A percentile compares a stretch with the other conserved stretches of the same genome.
These are phyloP conservation scores for Plantago coronopus DNA, from an alignment of 305 asterid species.

Conservation along the genomic window DNA sequence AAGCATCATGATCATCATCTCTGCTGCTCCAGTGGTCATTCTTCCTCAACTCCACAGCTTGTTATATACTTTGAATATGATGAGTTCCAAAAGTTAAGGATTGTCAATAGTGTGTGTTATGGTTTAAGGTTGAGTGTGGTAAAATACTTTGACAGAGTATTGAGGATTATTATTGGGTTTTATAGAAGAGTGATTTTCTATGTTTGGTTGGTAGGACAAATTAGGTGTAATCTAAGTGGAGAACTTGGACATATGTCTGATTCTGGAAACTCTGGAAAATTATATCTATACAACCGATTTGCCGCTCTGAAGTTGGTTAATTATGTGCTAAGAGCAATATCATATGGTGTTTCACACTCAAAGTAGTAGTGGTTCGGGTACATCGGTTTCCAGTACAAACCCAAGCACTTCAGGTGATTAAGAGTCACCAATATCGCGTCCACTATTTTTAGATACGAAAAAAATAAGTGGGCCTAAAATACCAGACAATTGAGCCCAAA, in stretches of 20 bases:
- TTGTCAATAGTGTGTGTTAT: background rate
- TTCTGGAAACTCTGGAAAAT: background rate
- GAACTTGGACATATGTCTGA: background rate
- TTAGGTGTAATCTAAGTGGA: background rate
- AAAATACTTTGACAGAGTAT: background rate
- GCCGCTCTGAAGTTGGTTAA: too few species aligned
- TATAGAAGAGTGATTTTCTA: constrained; percentile 4
- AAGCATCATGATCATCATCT: constrained; percentile 14
- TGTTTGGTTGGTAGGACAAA: constrained; percentile 7
- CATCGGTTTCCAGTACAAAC: too few species aligned
- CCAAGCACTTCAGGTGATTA: too few species aligned
- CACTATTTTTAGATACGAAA: too few species aligned
- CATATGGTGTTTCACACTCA: too few species aligned
- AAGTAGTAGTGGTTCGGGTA: too few species aligned
- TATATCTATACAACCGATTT: too few species aligned
- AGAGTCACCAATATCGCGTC: too few species aligned
- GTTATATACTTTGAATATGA: background rate
- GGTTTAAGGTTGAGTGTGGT: background rate
- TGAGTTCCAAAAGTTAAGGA: background rate
- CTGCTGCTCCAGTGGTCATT: constrained; percentile 15
- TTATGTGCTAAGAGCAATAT: too few species aligned
- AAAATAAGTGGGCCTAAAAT: too few species aligned
- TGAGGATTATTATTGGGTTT: too few species aligned
- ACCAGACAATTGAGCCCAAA: too few species aligned
- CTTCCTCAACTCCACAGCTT: background rate